phyloP scores from a whole-genome alignment of 306 rosid species.

The Cicer bijugum region DNA sequence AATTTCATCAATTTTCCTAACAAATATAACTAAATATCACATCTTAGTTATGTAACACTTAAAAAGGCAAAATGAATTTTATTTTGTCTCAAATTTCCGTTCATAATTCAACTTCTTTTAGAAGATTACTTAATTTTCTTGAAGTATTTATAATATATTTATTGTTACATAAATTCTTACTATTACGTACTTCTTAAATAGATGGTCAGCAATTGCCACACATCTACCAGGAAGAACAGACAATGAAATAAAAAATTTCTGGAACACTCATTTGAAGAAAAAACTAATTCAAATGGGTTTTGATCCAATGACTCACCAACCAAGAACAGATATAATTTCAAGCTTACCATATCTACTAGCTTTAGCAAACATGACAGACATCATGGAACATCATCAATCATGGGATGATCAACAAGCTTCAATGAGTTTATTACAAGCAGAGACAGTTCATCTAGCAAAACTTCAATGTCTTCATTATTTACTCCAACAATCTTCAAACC shows the following conservation, averaged over 20 bases:
- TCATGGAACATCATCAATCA: slow-evolving; percentile 48
- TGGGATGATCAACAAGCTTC: slow-evolving; percentile 52
- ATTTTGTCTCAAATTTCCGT: neutral
- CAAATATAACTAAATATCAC: neutral
- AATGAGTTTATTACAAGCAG: slow-evolving; percentile 53
- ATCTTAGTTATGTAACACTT: neutral
- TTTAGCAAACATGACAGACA: slow-evolving; percentile 64
- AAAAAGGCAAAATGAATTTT: neutral
- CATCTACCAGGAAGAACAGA: slow-evolving; percentile 81
- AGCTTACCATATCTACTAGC: slow-evolving; percentile 67
- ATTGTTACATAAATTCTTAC: neutral
- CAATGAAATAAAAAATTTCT: slow-evolving; percentile 83
- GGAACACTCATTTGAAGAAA: slow-evolving; percentile 88
- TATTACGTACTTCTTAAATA: slow-evolving; percentile 24
- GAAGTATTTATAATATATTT: neutral
- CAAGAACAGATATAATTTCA: slow-evolving; percentile 76
- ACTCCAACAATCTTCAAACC: slow-evolving; percentile 62
- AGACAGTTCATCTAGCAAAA: slow-evolving; percentile 59
- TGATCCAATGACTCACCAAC: slow-evolving; percentile 92
- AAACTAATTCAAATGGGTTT: slow-evolving; percentile 90
- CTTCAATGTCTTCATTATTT: slow-evolving; percentile 62
- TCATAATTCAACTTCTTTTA: neutral
- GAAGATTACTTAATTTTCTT: neutral
- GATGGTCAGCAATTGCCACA: slow-evolving; percentile 88
- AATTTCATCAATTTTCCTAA: neutral